phyloP scores from a whole-genome alignment of 768 basidiomycete genomes.

The Termitomyces sp. region DNA sequence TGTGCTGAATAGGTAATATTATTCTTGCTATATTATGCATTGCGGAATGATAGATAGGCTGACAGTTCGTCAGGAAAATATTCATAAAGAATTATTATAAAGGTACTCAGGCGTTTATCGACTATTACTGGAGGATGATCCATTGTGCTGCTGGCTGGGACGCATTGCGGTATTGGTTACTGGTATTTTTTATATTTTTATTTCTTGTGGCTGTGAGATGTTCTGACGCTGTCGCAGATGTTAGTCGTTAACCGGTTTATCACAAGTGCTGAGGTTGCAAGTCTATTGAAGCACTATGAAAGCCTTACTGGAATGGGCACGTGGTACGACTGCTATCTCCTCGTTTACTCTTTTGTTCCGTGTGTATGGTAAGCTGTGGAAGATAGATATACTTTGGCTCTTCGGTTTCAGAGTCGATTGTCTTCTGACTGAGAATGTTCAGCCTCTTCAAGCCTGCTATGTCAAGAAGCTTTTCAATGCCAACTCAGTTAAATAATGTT shows the following conservation, averaged over 20 bases:
- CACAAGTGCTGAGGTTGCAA: conserved; percentile 40
- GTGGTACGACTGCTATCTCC: conserved; percentile 26
- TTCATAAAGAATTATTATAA: conserved; percentile 53
- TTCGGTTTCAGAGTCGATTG: background rate
- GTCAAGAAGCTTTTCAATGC: no score
- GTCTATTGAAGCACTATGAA: conserved; percentile 51
- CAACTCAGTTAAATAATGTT: no score
- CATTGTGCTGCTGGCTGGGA: conserved; percentile 64
- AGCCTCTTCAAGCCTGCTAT: background rate
- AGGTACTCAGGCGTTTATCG: conserved; percentile 50
- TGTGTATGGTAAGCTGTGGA: background rate
- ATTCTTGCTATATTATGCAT: background rate
- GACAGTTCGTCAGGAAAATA: conserved; percentile 28
- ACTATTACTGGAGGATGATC: conserved; percentile 61
- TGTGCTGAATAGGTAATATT: conserved; percentile 45
- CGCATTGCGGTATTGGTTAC: conserved; percentile 54
- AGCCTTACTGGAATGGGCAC: conserved; percentile 39
- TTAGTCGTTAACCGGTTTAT: conserved; percentile 52
- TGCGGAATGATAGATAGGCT: background rate
- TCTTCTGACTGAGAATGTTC: no score
- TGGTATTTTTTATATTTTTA: conserved; percentile 29
- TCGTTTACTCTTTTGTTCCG: background rate
- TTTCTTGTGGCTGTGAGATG: background rate
- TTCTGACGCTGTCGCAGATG: conserved; percentile 30
- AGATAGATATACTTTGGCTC: background rate